phyloP scores from a whole-genome alignment of 768 basidiomycete genomes.

The Leccinum longicurvipes region DNA sequence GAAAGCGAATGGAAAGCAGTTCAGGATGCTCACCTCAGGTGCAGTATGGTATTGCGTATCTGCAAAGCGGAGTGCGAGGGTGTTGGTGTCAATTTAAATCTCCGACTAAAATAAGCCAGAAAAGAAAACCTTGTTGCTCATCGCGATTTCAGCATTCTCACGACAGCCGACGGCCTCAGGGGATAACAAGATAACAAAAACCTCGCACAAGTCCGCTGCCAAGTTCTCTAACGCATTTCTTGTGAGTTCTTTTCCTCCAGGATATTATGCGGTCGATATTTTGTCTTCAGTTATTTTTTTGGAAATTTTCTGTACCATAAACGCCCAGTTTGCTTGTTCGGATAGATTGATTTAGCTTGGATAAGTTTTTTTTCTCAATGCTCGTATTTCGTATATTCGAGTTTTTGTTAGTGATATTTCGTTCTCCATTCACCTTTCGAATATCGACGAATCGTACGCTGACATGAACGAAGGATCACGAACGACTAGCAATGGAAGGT shows the following conservation, averaged over 20 bases:
- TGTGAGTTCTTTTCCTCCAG: conserved; percentile 23
- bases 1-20: neutral
- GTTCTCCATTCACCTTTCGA: conserved; percentile 17
- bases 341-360: conserved; percentile 31
- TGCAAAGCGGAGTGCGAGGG: neutral
- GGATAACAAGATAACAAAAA: conserved; percentile 36
- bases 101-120: conserved; percentile 29
- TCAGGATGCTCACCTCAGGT: conserved; percentile 18
- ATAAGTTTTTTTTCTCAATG: conserved; percentile 30
- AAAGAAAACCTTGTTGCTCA: conserved; percentile 24
- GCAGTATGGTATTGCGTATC: neutral
- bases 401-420: conserved; percentile 31
- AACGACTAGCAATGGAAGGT: conserved; percentile 21
- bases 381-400: conserved; percentile 34
- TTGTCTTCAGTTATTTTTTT: conserved; percentile 15
- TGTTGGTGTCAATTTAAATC: conserved; percentile 19
- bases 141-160: conserved; percentile 33
- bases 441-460: conserved; percentile 19
- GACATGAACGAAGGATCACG: conserved; percentile 25
- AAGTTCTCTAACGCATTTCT: conserved; percentile 12
- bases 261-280: conserved; percentile 6
- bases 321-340: conserved; percentile 21
- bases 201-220: conserved; percentile 19
- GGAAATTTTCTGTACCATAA: conserved; percentile 6
- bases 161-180: conserved; percentile 35